phyloP scores from a whole-genome alignment of 2,329 filamentous ascomycete species.

The Rhexocercosporidium sp. region DNA sequence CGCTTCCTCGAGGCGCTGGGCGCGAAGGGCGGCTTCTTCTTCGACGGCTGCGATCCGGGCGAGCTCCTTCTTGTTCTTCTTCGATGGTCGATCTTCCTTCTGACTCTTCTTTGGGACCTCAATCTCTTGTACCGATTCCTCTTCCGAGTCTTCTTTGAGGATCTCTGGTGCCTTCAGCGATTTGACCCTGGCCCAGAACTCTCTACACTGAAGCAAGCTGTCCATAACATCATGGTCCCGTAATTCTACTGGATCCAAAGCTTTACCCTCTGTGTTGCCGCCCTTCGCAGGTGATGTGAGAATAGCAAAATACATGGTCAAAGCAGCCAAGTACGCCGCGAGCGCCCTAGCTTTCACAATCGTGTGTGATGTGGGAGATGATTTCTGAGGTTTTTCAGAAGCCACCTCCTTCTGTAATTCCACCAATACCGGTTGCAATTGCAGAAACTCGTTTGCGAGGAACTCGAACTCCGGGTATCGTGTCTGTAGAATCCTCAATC shows the following conservation, averaged over 20 bases:
- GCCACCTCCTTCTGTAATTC: slow-evolving; percentile 63
- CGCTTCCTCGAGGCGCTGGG: slow-evolving; percentile 44
- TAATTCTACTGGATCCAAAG: slow-evolving; percentile 77
- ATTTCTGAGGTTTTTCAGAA: slow-evolving; percentile 35
- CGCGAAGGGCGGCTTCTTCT: slow-evolving; percentile 42
- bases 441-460: slow-evolving; percentile 70
- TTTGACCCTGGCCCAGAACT: slow-evolving; percentile 79
- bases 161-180: slow-evolving; percentile 53
- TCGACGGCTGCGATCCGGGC: slow-evolving; percentile 48
- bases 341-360: slow-evolving; percentile 79
- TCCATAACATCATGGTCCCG: slow-evolving; percentile 93
- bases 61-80: slow-evolving; percentile 47
- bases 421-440: slow-evolving; percentile 60
- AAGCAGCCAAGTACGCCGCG: slow-evolving; percentile 82
- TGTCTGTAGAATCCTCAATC: slow-evolving; percentile 73
- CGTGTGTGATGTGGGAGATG: slow-evolving; percentile 4
- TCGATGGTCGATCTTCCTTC: slow-evolving; percentile 13
- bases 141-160: slow-evolving; percentile 41
- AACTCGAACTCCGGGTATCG: slow-evolving; percentile 93
- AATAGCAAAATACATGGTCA: slow-evolving; percentile 94
- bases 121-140: slow-evolving; percentile 33
- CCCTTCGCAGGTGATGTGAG: slow-evolving; percentile 80
- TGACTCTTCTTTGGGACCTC: slow-evolving; percentile 35
- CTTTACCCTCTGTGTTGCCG: slow-evolving; percentile 55
- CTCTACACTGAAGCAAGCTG: slow-evolving; percentile 77